These are phyloP conservation scores for Naganishia randhawae DNA, from an alignment of 768 basidiomycete species.

Conservation along the genomic window DNA sequence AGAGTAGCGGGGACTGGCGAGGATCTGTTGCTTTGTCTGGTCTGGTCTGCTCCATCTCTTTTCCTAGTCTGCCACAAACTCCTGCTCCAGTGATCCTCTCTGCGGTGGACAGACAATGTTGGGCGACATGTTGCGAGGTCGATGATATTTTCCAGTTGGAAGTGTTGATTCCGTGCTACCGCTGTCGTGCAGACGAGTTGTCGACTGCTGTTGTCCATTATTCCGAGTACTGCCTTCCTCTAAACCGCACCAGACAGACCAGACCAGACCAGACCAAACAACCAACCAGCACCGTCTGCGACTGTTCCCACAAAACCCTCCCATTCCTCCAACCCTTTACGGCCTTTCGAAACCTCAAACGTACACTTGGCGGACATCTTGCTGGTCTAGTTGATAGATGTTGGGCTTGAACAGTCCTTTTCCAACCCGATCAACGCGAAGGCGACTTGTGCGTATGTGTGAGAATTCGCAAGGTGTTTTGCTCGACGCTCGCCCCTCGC, in stretches of 20 bases:
- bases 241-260: not conserved
- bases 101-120: not conserved
- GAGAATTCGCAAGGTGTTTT: not conserved
- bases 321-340: conserved; percentile 9
- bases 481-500: not conserved
- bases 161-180: too few relatives aligned
- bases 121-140: not conserved
- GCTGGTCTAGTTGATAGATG: conserved; percentile 21
- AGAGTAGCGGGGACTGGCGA: not conserved
- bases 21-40: not conserved
- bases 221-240: not conserved
- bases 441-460: not conserved
- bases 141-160: too few relatives aligned
- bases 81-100: not conserved
- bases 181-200: not conserved
- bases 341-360: conserved; percentile 14
- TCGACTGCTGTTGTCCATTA: not conserved
- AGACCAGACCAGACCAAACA: conserved; percentile 16
- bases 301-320: not conserved
- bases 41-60: conserved; percentile 1
- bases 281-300: not conserved
- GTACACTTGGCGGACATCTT: conserved; percentile 46
- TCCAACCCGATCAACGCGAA: not conserved
- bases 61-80: not conserved
- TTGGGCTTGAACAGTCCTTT: conserved; percentile 18